Conservation (phyloP, 2,329 filamentous ascomycete genomes). For the Neopestalotiopsis rosae region DNA sequence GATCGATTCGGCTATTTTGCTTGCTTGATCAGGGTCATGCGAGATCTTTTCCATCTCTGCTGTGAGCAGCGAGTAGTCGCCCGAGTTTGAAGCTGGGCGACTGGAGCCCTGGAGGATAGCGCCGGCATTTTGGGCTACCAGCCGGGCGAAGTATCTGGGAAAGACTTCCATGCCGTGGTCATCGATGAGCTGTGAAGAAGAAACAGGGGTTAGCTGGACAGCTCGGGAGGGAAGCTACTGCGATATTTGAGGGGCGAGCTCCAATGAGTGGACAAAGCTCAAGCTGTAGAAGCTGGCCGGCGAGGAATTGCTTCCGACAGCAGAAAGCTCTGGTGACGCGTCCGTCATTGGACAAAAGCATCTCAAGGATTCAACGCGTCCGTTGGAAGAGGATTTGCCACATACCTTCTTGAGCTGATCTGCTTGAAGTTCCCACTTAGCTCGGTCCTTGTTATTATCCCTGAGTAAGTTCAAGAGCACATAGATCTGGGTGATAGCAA, state of each 20-base stretch:
- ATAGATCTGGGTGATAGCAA: constrained; percentile 94
- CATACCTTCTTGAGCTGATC: constrained; percentile 91
- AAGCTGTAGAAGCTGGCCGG: not conserved
- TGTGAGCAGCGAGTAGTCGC: constrained; percentile 82
- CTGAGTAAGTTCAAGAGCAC: constrained; percentile 93
- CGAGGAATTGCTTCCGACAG: too few species aligned
- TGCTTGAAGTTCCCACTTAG: constrained; percentile 90
- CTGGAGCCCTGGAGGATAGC: constrained; percentile 86
- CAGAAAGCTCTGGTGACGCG: too few species aligned
- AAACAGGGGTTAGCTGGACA: constrained; percentile 17
- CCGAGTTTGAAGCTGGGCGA: constrained; percentile 74
- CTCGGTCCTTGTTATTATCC: constrained; percentile 80
- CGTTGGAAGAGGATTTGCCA: constrained; percentile 5
- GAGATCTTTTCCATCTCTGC: constrained; percentile 87
- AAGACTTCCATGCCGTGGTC: constrained; percentile 99
- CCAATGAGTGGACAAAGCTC: not conserved
- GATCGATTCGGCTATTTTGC: constrained; percentile 91
- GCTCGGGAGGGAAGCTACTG: not conserved
- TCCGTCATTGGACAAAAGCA: too few species aligned
- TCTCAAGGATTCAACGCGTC: not conserved
- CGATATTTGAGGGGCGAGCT: not conserved
- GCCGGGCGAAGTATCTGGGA: constrained; percentile 90
- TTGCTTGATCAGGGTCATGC: constrained; percentile 79
- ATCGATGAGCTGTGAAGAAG: constrained; percentile 77
- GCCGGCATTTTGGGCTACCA: constrained; percentile 88